Percentiles rank a stretch among this genome's conserved stretches.
Conservation (phyloP, 805 yeast species). For the Hanseniaspora mollemarum region DNA sequence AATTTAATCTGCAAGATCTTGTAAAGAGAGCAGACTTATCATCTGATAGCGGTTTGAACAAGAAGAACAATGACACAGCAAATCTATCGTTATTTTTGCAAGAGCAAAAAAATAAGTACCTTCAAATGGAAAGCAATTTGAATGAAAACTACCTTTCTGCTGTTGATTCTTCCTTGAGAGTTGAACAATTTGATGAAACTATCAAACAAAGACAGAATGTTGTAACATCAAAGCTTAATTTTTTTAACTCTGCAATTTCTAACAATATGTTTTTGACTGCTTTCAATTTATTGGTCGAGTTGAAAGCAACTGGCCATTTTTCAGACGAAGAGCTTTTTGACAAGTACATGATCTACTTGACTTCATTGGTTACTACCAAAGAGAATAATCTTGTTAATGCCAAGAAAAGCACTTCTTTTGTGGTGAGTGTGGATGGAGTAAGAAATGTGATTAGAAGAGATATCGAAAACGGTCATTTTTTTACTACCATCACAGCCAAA, state of each 20-base stretch:
- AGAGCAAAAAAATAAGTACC: background rate
- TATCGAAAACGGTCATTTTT: background rate
- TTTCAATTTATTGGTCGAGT: background rate
- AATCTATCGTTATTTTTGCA: background rate
- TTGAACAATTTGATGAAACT: background rate
- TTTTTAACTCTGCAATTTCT: background rate
- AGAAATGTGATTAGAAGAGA: background rate
- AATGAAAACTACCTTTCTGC: background rate
- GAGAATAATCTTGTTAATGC: background rate
- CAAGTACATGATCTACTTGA: background rate
- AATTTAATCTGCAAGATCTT: background rate
- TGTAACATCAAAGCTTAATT: background rate
- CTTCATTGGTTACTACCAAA: background rate
- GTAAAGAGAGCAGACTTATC: background rate
- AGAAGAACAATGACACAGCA: background rate
- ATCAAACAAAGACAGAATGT: background rate
- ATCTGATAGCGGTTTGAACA: background rate
- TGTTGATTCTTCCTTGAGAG: background rate
- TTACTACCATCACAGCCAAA: background rate
- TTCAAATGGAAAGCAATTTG: background rate
- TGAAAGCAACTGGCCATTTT: background rate
- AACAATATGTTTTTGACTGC: conserved; percentile 3
- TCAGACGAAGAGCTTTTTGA: background rate
- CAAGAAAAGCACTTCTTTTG: background rate
- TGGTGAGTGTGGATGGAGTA: background rate